Evolutionary conservation across 179 eudicot species (phyloP).

Genomic region (Drosera spatulata): DNA sequence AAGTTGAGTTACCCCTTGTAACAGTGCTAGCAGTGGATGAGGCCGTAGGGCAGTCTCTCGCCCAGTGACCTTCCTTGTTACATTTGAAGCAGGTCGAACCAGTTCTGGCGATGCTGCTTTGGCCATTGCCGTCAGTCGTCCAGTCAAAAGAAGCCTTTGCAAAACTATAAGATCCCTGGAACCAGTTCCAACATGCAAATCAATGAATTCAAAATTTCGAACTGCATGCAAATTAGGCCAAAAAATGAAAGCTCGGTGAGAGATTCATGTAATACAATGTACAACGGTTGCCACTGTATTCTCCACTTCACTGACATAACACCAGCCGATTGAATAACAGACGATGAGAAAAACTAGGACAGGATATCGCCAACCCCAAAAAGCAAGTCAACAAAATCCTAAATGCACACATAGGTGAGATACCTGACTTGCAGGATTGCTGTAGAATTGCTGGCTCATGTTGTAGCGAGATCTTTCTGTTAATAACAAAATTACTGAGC

Average conservation of each 20-base stretch:
- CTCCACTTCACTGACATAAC: no score
- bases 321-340: no score
- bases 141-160: conserved; percentile 12
- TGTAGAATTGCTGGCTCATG: conserved; percentile 25
- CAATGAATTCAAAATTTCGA: no score
- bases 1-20: conserved; percentile 7
- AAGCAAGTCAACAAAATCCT: no score
- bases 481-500: conserved; percentile 2
- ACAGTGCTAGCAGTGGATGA: conserved; percentile 4
- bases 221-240: no score
- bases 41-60: conserved; percentile 9
- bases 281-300: no score
- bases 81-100: conserved; percentile 24
- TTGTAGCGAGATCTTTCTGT: conserved; percentile 24
- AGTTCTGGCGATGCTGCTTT: conserved; percentile 6
- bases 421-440: conserved; percentile 28
- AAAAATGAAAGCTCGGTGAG: no score
- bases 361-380: no score
- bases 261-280: no score
- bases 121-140: conserved; percentile 11
- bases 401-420: neutral
- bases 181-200: no score
- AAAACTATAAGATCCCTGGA: conserved; percentile 23
- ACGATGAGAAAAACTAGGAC: no score
- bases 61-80: conserved; percentile 28